These are phyloP conservation scores for Nicotiana undulata DNA, from an alignment of 257 asterid genomes.

Conservation along the genomic window DNA sequence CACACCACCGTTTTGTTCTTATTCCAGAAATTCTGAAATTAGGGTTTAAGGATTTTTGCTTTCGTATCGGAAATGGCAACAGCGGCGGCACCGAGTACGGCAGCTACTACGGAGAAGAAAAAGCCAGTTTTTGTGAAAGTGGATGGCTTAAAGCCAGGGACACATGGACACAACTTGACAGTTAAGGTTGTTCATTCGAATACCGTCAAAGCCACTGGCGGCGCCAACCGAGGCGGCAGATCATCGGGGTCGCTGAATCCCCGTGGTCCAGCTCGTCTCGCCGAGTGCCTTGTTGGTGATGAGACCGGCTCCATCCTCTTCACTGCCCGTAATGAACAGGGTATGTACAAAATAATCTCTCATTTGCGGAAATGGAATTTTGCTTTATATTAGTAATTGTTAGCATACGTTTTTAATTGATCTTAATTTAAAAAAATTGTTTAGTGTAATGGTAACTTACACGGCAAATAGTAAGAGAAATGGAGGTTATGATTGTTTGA, in stretches of 20 bases:
- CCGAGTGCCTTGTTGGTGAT: slow-evolving; percentile 38
- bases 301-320: slow-evolving; percentile 31
- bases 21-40: neutral
- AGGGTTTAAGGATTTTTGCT: slow-evolving; percentile 15
- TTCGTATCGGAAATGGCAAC: slow-evolving; percentile 18
- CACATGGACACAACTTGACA: slow-evolving; percentile 33
- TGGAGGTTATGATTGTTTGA: neutral
- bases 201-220: slow-evolving; percentile 13
- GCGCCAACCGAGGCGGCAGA: slow-evolving; percentile 10
- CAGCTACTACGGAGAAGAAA: slow-evolving; percentile 21
- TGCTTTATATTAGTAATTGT: neutral
- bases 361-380: neutral
- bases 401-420: neutral
- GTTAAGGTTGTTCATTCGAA: slow-evolving; percentile 34
- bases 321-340: slow-evolving; percentile 38
- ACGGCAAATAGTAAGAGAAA: neutral
- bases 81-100: neutral
- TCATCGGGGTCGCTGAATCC: slow-evolving; percentile 16
- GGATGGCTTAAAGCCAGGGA: slow-evolving; percentile 31
- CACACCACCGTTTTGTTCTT: neutral
- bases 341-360: slow-evolving; percentile 1
- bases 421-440: neutral
- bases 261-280: slow-evolving; percentile 21
- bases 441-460: neutral
- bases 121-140: slow-evolving; percentile 38